Conservation (phyloP, 176 grass and related monocot genomes). For the Puccinellia tenuiflora region DNA sequence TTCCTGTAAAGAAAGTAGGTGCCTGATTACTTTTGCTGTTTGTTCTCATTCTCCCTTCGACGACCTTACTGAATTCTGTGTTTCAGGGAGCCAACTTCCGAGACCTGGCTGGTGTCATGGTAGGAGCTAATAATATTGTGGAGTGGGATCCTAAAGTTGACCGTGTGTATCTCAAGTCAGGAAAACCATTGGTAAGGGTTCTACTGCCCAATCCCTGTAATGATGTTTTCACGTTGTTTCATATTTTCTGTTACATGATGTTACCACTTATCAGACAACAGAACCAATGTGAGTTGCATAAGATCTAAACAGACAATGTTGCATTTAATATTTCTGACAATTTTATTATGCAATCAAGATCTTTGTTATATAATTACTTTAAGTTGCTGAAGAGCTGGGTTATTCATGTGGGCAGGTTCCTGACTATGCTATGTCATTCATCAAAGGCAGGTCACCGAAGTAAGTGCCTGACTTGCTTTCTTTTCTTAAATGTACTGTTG, state of each 20-base stretch:
- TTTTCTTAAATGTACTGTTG: background rate
- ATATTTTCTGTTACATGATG: background rate
- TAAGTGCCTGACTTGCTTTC: slow-evolving; percentile 11
- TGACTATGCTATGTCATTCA: slow-evolving; percentile 77
- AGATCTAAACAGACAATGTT: background rate
- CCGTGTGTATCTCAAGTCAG: slow-evolving; percentile 42
- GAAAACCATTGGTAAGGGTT: slow-evolving; percentile 70
- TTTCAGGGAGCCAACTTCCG: slow-evolving; percentile 82
- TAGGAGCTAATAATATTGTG: slow-evolving; percentile 55
- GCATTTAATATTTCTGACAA: background rate
- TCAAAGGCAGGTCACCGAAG: slow-evolving; percentile 62
- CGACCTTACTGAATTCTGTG: background rate
- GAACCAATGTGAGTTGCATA: background rate
- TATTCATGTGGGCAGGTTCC: slow-evolving; percentile 37
- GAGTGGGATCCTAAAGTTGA: slow-evolving; percentile 46
- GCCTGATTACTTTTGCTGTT: background rate
- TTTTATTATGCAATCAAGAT: background rate
- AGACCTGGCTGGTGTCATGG: slow-evolving; percentile 58
- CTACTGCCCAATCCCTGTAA: background rate
- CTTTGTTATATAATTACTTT: background rate
- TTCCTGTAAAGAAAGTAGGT: slow-evolving; percentile 59
- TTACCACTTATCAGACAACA: background rate
- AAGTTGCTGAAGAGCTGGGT: background rate
- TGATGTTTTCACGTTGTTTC: background rate
- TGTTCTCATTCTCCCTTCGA: background rate